Evolutionary conservation across 148 eudicot genomes (phyloP).

Genomic region (Pharnaceum exiguum): DNA sequence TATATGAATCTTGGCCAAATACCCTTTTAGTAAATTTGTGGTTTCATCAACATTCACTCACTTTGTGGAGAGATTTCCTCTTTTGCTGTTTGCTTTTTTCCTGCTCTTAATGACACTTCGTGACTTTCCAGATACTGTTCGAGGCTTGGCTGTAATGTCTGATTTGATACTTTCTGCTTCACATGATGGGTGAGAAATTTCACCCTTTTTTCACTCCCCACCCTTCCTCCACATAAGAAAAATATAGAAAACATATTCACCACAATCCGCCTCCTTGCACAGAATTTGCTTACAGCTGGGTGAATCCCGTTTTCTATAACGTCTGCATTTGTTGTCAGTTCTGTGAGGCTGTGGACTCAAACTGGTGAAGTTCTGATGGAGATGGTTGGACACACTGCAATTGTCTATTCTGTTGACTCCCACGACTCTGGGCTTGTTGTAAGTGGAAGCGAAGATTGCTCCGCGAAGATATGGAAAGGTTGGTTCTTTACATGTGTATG

Average conservation of each 20-base stretch:
- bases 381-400: constrained; percentile 96
- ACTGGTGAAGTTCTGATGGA: constrained; percentile 85
- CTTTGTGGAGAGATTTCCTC: background rate
- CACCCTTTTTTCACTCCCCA: background rate
- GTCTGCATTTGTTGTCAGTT: constrained; percentile 32
- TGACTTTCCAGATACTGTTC: constrained; percentile 79
- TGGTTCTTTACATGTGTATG: constrained; percentile 4
- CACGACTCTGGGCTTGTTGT: constrained; percentile 74
- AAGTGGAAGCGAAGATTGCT: constrained; percentile 96
- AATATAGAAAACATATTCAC: too few species aligned
- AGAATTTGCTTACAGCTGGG: background rate
- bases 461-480: constrained; percentile 98
- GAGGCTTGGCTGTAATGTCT: constrained; percentile 78
- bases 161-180: constrained; percentile 82
- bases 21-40: too few species aligned
- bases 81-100: constrained; percentile 1
- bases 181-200: constrained; percentile 79
- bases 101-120: constrained; percentile 1
- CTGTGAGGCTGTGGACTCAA: constrained; percentile 83
- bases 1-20: too few species aligned
- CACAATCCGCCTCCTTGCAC: too few species aligned
- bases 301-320: background rate
- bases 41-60: background rate
- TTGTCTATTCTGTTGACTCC: constrained; percentile 95
- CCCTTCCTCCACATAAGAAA: too few species aligned